These are phyloP conservation scores for Arthrocladium fulminans DNA, from an alignment of 2,329 filamentous ascomycete genomes.

Conservation along the genomic window DNA sequence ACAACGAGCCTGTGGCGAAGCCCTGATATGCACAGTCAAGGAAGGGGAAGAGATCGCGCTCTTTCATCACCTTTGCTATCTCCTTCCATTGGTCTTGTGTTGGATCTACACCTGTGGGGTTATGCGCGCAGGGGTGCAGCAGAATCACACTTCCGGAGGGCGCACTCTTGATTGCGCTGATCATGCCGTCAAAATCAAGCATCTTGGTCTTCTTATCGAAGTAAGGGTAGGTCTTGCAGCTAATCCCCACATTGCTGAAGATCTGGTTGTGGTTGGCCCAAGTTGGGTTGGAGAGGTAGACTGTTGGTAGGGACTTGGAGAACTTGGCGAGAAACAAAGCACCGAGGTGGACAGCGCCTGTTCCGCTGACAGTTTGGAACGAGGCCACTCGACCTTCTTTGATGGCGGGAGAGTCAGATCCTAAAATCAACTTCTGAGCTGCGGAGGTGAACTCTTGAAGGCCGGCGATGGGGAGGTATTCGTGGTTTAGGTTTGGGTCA, in stretches of 20 bases:
- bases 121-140: conserved; percentile 92
- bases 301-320: conserved; percentile 54
- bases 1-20: conserved; percentile 85
- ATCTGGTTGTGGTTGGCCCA: conserved; percentile 99
- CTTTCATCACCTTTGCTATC: conserved; percentile 66
- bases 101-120: conserved; percentile 93
- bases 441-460: conserved; percentile 76
- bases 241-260: conserved; percentile 79
- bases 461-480: conserved; percentile 95
- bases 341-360: conserved; percentile 86
- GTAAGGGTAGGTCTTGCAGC: conserved; percentile 81
- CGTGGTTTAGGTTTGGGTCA: conserved; percentile 88
- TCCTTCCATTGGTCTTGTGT: conserved; percentile 91
- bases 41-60: conserved; percentile 87
- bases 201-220: conserved; percentile 83
- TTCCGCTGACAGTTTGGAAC: conserved; percentile 93
- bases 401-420: conserved; percentile 69
- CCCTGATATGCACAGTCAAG: conserved; percentile 98
- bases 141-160: conserved; percentile 76
- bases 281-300: conserved; percentile 90
- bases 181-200: conserved; percentile 87
- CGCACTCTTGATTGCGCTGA: conserved; percentile 58
- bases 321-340: conserved; percentile 90
- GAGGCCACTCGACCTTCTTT: conserved; percentile 72
- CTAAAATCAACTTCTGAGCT: conserved; percentile 83